phyloP scores from a whole-genome alignment of 176 grass and related monocot genomes.

The Oryza nivara region DNA sequence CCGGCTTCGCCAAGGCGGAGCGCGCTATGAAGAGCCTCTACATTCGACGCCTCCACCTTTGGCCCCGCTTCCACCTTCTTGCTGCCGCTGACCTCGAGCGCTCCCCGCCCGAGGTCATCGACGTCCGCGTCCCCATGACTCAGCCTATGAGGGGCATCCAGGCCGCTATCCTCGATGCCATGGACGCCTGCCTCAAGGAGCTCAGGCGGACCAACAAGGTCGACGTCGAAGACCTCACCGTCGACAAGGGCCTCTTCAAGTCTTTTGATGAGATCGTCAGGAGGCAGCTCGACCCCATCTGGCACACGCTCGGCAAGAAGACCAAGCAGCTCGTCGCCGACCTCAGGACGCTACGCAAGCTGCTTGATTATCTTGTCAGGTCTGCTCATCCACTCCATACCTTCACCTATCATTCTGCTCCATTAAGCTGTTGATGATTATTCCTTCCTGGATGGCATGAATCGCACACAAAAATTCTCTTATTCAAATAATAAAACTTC shows the following conservation, averaged over 20 bases:
- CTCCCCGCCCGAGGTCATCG: constrained; percentile 79
- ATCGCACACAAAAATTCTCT: background rate
- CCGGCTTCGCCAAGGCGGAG: constrained; percentile 93
- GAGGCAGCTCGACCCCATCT: constrained; percentile 90
- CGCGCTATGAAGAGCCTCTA: constrained; percentile 89
- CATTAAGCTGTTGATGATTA: background rate
- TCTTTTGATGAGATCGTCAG: constrained; percentile 96
- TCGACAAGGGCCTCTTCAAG: constrained; percentile 93
- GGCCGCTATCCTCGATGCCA: constrained; percentile 67
- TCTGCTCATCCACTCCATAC: constrained; percentile 19
- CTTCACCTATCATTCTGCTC: background rate
- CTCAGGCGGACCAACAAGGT: constrained; percentile 89
- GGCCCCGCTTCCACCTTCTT: constrained; percentile 93
- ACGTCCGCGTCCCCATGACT: constrained; percentile 82
- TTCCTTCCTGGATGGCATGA: background rate
- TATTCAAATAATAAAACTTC: constrained; percentile 1
- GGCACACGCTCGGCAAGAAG: constrained; percentile 98
- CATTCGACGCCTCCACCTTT: constrained; percentile 82
- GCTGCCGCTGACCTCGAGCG: constrained; percentile 73
- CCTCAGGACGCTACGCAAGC: constrained; percentile 91
- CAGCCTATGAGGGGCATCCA: constrained; percentile 82
- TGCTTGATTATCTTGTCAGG: constrained; percentile 96
- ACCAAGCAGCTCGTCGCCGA: constrained; percentile 96
- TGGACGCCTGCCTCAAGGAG: constrained; percentile 97
- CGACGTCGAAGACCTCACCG: constrained; percentile 88